Percentiles rank a stretch among this genome's conserved stretches.
phyloP scores from a whole-genome alignment of 1,284 basidiomycete species.

The Anthracocystis panici-leucophaei region DNA sequence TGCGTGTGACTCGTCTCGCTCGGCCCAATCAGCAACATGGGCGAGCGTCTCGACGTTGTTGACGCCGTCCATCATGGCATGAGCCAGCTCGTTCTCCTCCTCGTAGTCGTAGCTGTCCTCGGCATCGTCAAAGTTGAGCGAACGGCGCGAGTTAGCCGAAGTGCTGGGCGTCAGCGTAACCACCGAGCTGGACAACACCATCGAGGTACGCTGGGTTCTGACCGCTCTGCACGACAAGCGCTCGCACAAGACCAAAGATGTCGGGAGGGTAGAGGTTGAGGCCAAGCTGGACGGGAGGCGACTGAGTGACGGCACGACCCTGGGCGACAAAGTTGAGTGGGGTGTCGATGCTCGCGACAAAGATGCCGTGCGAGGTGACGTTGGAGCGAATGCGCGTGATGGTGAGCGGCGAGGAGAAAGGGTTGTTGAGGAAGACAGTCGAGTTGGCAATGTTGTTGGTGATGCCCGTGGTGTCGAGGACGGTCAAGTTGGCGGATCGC shows the following conservation, averaged over 20 bases:
- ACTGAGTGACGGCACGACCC: constrained; percentile 75
- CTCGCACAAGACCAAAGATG: constrained; percentile 79
- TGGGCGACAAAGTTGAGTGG: constrained; percentile 74
- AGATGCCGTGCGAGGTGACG: constrained; percentile 77
- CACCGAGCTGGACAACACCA: constrained; percentile 78
- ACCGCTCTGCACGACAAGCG: constrained; percentile 77
- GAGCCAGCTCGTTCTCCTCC: constrained; percentile 56
- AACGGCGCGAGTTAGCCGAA: constrained; percentile 49
- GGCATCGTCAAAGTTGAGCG: constrained; percentile 19
- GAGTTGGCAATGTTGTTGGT: constrained; percentile 78
- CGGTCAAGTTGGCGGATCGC: constrained; percentile 74
- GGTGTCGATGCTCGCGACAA: constrained; percentile 77
- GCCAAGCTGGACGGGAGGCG: constrained; percentile 76
- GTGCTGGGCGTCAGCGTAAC: constrained; percentile 75
- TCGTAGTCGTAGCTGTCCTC: constrained; percentile 45
- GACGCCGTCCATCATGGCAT: constrained; percentile 52
- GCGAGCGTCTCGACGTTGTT: constrained; percentile 69
- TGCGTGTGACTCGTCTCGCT: constrained; percentile 32
- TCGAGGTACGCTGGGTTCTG: constrained; percentile 77
- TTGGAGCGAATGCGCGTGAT: constrained; percentile 78
- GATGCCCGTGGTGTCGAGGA: constrained; percentile 78
- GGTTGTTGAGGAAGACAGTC: constrained; percentile 77
- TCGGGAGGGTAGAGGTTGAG: constrained; percentile 81
- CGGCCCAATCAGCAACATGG: constrained; percentile 50
- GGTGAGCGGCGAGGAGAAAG: constrained; percentile 76